These are phyloP conservation scores for Quillaja saponaria DNA, from an alignment of 306 rosid species.

Conservation along the genomic window DNA sequence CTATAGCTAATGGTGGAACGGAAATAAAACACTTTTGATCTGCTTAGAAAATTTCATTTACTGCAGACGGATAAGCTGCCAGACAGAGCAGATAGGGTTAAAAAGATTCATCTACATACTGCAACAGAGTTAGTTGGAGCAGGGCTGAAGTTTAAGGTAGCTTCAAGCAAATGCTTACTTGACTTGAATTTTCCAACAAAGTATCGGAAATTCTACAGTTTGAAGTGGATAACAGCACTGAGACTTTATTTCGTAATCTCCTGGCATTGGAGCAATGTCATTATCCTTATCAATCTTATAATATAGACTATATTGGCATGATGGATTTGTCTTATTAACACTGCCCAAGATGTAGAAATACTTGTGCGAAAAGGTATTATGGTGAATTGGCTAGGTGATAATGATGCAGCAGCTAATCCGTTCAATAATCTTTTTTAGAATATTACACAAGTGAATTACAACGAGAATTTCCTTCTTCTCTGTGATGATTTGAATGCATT, in stretches of 20 bases:
- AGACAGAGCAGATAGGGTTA: accelerated
- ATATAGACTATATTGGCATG: neutral
- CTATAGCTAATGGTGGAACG: neutral
- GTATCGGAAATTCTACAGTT: neutral
- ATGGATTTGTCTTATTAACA: neutral
- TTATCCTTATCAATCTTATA: neutral
- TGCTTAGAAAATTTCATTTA: neutral
- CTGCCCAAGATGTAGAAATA: conserved; percentile 7
- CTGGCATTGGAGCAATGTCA: conserved; percentile 6
- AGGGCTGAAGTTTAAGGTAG: neutral
- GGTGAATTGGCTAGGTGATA: conserved; percentile 28
- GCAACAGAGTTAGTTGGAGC: neutral
- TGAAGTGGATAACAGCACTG: accelerated
- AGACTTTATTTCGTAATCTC: neutral
- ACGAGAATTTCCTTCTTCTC: neutral
- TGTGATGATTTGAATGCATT: no score
- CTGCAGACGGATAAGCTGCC: neutral
- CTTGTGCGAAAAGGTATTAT: conserved; percentile 36
- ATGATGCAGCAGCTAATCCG: conserved; percentile 22
- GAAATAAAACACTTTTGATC: conserved; percentile 16
- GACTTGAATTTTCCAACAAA: neutral
- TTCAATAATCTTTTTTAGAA: conserved; percentile 23
- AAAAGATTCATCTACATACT: accelerated
- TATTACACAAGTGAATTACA: accelerated
- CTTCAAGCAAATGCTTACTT: neutral